A percentile compares a stretch with the other conserved stretches of the same genome.
phyloP scores from a whole-genome alignment of 176 grass and related monocot species.

The Themeda triandra region DNA sequence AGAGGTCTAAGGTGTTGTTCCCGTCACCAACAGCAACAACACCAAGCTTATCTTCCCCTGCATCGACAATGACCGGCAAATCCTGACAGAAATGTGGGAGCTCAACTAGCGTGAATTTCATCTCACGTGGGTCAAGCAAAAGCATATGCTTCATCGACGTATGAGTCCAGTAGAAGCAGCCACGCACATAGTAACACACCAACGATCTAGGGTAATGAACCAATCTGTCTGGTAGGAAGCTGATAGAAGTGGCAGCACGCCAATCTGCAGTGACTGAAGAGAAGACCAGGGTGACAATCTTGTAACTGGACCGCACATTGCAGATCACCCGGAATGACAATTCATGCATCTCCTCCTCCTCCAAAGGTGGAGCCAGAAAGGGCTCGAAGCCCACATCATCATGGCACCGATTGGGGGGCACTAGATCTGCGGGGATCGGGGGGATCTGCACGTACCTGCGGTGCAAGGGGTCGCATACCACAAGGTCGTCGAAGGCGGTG shows the following conservation, averaged over 20 bases:
- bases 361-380: slow-evolving; percentile 7
- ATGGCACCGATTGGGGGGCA: too few species aligned
- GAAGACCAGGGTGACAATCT: slow-evolving; percentile 13
- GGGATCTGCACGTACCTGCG: not conserved
- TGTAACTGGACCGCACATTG: not conserved
- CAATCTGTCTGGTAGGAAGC: too few species aligned
- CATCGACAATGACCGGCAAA: not conserved
- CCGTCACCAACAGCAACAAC: not conserved
- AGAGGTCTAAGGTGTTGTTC: not conserved
- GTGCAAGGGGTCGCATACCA: not conserved
- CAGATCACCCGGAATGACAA: not conserved
- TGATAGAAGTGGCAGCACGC: not conserved
- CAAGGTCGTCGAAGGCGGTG: not conserved
- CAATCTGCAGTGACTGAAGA: slow-evolving; percentile 2
- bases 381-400: not conserved
- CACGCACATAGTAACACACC: not conserved
- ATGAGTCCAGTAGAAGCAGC: slow-evolving; percentile 5
- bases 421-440: not conserved
- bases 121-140: too few species aligned
- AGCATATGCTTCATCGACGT: too few species aligned
- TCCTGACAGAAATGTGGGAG: too few species aligned
- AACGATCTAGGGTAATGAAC: not conserved
- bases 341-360: not conserved
- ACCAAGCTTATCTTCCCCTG: not conserved
- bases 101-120: too few species aligned